Base-by-base conservation (phyloP, 208 protist species). In the Leishmania lainsoni region DNA sequence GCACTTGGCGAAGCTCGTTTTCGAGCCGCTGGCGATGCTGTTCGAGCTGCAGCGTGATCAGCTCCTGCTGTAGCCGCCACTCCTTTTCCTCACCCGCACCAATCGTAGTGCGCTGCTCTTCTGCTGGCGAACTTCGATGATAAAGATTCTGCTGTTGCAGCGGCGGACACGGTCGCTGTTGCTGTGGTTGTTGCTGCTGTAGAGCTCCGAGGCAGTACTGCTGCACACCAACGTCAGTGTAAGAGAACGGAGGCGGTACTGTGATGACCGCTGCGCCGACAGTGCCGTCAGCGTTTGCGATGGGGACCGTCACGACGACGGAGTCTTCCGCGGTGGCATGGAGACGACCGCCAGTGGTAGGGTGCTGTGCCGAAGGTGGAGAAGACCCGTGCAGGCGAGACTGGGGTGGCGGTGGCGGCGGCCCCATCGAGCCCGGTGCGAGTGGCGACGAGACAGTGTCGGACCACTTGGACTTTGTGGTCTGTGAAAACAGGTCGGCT, bases 31-130 rank as follows among this genome's bases (percentile, higher is more conserved):
- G 75, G 45, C 75, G 75, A 12, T 39, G 75, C 56, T 79, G 58
- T n/a, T 79, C 75, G 39, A 78, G 54, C 71, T 75, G 49, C 73
- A 76, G 71, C 49, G 71, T 59, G 29, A 56, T 29, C 71, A 52
- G 6, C 8, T 35, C 49, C 49, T 76, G 73, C 73, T 76, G 56
- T 54, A 29, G 73, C 52, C 39, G 73, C 52, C 52, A 45, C 29
- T 42, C 26, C 20, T 10, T 9, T 32, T 29, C 51, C 52, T 59
- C 35, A 49, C 42, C 68, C 22, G 68, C 42, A 51, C 39, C n/a
- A 17, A 49, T 16, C 42, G 20, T 22, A 2, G 8, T n/a, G 20
- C 42, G n/a, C 35, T 65, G 73, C 54, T 49, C 32, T 32, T 61
- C 29, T 22, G 45, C 10, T 9, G 5, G 26, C 26, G 45, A 5